A percentile compares a stretch with the other conserved stretches of the same genome.
phyloP scores from a whole-genome alignment of 805 yeast species.

The Ogataea henricii region DNA sequence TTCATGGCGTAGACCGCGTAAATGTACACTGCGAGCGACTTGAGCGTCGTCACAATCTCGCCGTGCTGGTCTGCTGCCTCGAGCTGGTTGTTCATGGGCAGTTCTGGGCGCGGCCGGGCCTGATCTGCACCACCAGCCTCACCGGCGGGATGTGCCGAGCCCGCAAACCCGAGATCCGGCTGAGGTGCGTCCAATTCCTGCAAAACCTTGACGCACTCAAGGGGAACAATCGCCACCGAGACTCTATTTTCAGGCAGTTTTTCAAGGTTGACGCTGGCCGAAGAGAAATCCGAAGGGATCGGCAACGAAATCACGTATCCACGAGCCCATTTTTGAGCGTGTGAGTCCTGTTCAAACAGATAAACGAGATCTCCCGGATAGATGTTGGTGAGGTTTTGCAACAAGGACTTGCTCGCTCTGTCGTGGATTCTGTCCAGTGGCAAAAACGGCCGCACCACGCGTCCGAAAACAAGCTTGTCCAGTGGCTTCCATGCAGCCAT shows the following conservation, averaged over 20 bases:
- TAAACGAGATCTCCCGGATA: conserved; percentile 80
- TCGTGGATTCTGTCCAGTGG: conserved; percentile 40
- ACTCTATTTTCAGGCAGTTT: conserved; percentile 59
- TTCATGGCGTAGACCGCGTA: conserved; percentile 72
- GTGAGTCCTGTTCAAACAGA: conserved; percentile 57
- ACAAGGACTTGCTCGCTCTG: conserved; percentile 10
- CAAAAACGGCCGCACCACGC: conserved; percentile 45
- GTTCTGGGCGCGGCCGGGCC: conserved; percentile 44
- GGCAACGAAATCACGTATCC: conserved; percentile 74
- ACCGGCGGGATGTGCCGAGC: neutral
- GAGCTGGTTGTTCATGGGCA: conserved; percentile 51
- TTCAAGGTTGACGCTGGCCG: conserved; percentile 61
- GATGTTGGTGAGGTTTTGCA: conserved; percentile 43
- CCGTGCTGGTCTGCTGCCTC: conserved; percentile 47
- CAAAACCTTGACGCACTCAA: conserved; percentile 49
- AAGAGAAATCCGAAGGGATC: conserved; percentile 65
- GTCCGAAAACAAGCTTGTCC: conserved; percentile 45
- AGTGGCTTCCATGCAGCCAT: conserved; percentile 49
- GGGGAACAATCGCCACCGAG: conserved; percentile 62
- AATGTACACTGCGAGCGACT: conserved; percentile 61
- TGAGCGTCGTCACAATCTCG: conserved; percentile 60
- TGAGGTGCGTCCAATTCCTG: conserved; percentile 34
- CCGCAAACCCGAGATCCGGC: conserved; percentile 18
- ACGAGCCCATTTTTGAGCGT: conserved; percentile 69
- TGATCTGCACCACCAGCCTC: neutral